Base-by-base conservation (phyloP, 768 basidiomycete species). In the Boletus subparvulus region DNA sequence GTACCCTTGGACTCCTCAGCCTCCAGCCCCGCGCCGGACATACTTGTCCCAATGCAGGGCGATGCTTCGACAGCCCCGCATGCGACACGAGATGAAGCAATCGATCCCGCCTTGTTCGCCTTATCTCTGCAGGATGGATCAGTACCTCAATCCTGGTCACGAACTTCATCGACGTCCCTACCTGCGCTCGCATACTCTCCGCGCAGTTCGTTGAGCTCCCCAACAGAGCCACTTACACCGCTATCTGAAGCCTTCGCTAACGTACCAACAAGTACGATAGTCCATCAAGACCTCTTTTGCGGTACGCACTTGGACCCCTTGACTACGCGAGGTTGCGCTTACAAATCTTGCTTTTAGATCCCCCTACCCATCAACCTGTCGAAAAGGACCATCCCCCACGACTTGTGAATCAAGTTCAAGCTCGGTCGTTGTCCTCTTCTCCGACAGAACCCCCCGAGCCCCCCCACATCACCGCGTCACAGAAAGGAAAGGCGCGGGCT, bases 41-140 rank as follows among this genome's bases (percentile, higher is more conserved):
- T 36, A 26, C 42, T 26, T 11, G 21, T 37, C 13, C 32, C 58
- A 40, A 24, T 17, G 48, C 47, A 52, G 14, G 13, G 19, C 26
- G 37, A 52, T 41, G 10, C 36, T 40, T 44, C 21, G 26, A n/a
- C 36, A 30, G 19, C 44, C 50, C 17, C 36, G 14, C 47, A 42
- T 12, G 16, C 43, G 42, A 52, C 52, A 49, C 50, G 21, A 32
- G 68, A 73, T 21, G 65, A 67, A 33, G 61, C 60, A 19, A 73
- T 73, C 12, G 75, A 75, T 60, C 74, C 74, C 4, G 35, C 52
- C 17, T 51, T 75, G n/a, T 52, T 75, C 8, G 73, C 63, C 30
- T 47, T 76, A 21, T 68, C 72, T 49, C 63, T 59, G 19, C 60
- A 45, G 37, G 51, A 16, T 35, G 52, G 16, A 14, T 47, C 45